Conservation (phyloP, 495 filamentous ascomycete species). For the Chlorociboria aeruginascens region DNA sequence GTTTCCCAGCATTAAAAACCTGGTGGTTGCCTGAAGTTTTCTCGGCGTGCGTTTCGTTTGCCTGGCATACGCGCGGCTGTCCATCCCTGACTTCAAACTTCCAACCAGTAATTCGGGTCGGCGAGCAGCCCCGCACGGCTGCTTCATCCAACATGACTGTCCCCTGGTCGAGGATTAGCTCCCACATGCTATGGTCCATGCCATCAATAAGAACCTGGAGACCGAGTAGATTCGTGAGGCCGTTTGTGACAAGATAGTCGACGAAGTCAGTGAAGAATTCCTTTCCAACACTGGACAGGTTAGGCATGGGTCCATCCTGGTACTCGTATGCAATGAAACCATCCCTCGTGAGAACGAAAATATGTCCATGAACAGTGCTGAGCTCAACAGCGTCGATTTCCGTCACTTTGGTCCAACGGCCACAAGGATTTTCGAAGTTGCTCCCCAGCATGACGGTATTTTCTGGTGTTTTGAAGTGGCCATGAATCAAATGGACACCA, state of each 20-base stretch:
- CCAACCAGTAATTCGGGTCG: slow-evolving; percentile 4
- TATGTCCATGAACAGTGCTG: slow-evolving; percentile 4
- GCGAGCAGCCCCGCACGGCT: slow-evolving; percentile 2
- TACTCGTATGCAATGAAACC: slow-evolving; percentile 8
- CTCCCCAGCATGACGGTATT: slow-evolving; percentile 3
- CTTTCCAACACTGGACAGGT: slow-evolving; percentile 5
- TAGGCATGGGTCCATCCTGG: slow-evolving; percentile 4
- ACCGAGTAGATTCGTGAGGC: slow-evolving; percentile 1
- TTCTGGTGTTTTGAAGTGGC: slow-evolving; percentile 1
- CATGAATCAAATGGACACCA: slow-evolving; percentile 8
- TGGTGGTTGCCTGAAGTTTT: background rate
- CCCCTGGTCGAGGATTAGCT: slow-evolving; percentile 3
- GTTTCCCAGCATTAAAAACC: slow-evolving; percentile 2
- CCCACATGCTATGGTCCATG: slow-evolving; percentile 1
- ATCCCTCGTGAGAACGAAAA: slow-evolving; percentile 7
- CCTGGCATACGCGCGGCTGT: background rate
- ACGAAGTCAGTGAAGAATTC: slow-evolving; percentile 1
- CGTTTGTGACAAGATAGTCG: slow-evolving; percentile 6
- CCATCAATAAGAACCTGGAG: slow-evolving; percentile 2
- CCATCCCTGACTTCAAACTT: slow-evolving; percentile 4
- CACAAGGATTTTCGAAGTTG: slow-evolving; percentile 9
- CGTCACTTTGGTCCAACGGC: background rate
- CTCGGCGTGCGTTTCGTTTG: slow-evolving; percentile 2
- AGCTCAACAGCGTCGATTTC: slow-evolving; percentile 3
- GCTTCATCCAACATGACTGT: slow-evolving; percentile 5